Conservation (phyloP, 2,329 filamentous ascomycete genomes). For the Colletotrichum lentis region DNA sequence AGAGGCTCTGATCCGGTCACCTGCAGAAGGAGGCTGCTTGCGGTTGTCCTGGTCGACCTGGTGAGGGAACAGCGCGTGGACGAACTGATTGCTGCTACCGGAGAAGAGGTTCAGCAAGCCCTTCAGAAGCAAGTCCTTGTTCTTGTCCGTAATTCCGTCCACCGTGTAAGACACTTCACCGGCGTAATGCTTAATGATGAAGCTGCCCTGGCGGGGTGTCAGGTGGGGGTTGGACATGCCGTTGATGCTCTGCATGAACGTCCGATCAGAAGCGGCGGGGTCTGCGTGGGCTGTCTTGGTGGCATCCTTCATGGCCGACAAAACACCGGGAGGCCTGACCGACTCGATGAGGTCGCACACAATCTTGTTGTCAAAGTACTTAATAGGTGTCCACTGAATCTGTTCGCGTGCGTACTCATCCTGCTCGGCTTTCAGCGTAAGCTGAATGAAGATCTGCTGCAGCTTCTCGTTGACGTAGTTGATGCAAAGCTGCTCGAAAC, state of each 20-base stretch:
- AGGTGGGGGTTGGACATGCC: conserved; percentile 92
- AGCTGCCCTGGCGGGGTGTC: conserved; percentile 89
- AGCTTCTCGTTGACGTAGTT: conserved; percentile 99
- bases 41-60: conserved; percentile 96
- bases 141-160: conserved; percentile 98
- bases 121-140: conserved; percentile 97
- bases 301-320: conserved; percentile 95
- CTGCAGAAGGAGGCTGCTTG: conserved; percentile 90
- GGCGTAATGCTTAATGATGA: conserved; percentile 98
- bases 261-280: conserved; percentile 90
- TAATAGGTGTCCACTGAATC: conserved; percentile 99
- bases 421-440: conserved; percentile 95
- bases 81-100: conserved; percentile 82
- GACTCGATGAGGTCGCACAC: conserved; percentile 98
- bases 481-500: conserved; percentile 98
- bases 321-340: conserved; percentile 86
- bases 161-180: conserved; percentile 95
- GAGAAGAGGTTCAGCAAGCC: conserved; percentile 88
- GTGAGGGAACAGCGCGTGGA: conserved; percentile 89
- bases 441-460: conserved; percentile 98
- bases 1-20: conserved; percentile 93
- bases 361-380: conserved; percentile 99
- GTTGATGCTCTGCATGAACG: conserved; percentile 92
- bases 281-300: conserved; percentile 98
- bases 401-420: conserved; percentile 96